Evolutionary conservation across 768 basidiomycete genomes (phyloP).

Genomic region (Crepidotus variabilis): DNA sequence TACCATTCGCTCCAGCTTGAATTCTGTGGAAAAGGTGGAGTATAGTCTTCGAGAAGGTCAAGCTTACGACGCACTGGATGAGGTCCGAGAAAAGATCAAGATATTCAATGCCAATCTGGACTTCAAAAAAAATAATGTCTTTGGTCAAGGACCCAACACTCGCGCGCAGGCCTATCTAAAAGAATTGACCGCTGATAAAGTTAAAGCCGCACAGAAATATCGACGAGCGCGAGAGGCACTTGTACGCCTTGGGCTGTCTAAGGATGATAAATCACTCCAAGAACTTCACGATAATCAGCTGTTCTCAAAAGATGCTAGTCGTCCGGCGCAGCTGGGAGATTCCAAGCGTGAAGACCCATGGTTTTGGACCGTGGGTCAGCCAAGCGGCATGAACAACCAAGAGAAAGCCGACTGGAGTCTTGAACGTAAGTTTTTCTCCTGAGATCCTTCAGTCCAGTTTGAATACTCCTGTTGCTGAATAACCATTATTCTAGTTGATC

Average conservation of each 20-base stretch:
- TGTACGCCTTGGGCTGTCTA: slow-evolving; percentile 14
- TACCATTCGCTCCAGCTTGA: slow-evolving; percentile 5
- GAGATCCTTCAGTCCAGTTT: not conserved
- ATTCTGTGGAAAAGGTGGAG: slow-evolving; percentile 9
- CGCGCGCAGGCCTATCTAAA: slow-evolving; percentile 17
- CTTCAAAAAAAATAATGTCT: slow-evolving; percentile 18
- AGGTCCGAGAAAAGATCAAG: slow-evolving; percentile 17
- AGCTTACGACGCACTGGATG: slow-evolving; percentile 22
- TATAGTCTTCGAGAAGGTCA: slow-evolving; percentile 21
- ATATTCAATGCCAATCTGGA: slow-evolving; percentile 16
- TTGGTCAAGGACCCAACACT: slow-evolving; percentile 19
- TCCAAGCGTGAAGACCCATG: slow-evolving; percentile 17
- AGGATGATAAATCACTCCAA: slow-evolving; percentile 11
- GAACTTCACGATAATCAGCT: slow-evolving; percentile 13
- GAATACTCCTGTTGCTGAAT: not conserved
- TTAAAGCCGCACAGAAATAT: slow-evolving; percentile 14
- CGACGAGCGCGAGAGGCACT: slow-evolving; percentile 8
- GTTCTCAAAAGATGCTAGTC: slow-evolving; percentile 14
- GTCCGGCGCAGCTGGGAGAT: slow-evolving; percentile 13
- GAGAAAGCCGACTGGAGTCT: slow-evolving; percentile 18
- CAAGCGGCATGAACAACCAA: slow-evolving; percentile 8
- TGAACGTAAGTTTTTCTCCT: slow-evolving; percentile 14
- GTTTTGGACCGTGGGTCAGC: slow-evolving; percentile 18
- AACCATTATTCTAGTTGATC: slow-evolving; percentile 1
- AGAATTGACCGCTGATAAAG: slow-evolving; percentile 12